phyloP scores from a whole-genome alignment of 2,329 filamentous ascomycete genomes.

The Passalora sequoiae region DNA sequence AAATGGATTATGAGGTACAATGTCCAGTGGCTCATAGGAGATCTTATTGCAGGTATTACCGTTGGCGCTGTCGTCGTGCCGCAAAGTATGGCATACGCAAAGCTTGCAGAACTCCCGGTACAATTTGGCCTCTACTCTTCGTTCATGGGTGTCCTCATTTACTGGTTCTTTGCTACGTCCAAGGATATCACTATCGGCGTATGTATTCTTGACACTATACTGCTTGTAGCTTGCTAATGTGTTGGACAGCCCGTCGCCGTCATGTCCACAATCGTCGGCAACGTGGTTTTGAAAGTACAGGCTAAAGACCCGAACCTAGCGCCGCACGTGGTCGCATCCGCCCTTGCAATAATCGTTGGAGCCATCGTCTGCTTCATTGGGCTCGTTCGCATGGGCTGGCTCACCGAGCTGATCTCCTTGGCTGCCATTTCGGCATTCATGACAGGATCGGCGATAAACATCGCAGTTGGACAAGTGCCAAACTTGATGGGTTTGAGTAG shows the following conservation, averaged over 20 bases:
- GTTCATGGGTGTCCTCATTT: slow-evolving; percentile 89
- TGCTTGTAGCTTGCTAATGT: background rate
- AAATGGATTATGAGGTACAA: slow-evolving; percentile 92
- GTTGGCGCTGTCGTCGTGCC: slow-evolving; percentile 82
- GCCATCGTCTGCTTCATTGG: slow-evolving; percentile 74
- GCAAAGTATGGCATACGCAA: slow-evolving; percentile 92
- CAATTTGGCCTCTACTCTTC: slow-evolving; percentile 91
- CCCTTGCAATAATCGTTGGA: slow-evolving; percentile 72
- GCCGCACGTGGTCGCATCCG: slow-evolving; percentile 67
- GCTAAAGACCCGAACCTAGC: slow-evolving; percentile 53
- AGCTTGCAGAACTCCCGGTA: slow-evolving; percentile 70
- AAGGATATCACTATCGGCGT: slow-evolving; percentile 97
- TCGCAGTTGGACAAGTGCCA: slow-evolving; percentile 77
- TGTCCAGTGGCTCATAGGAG: slow-evolving; percentile 77
- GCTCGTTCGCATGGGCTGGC: slow-evolving; percentile 74
- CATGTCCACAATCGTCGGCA: slow-evolving; percentile 84
- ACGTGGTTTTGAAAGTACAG: slow-evolving; percentile 64
- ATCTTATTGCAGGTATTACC: slow-evolving; percentile 79
- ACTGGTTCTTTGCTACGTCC: slow-evolving; percentile 97
- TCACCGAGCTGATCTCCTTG: slow-evolving; percentile 88
- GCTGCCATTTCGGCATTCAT: slow-evolving; percentile 91
- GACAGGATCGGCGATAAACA: slow-evolving; percentile 90
- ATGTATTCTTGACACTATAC: slow-evolving; percentile 37
- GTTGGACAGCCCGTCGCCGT: slow-evolving; percentile 76
- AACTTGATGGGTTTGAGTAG: slow-evolving; percentile 69